Percentiles rank a stretch among this genome's conserved stretches.
Evolutionary conservation across 2,329 filamentous ascomycete species (phyloP).

Genomic region (Teratosphaeria pseudoeucalypti): DNA sequence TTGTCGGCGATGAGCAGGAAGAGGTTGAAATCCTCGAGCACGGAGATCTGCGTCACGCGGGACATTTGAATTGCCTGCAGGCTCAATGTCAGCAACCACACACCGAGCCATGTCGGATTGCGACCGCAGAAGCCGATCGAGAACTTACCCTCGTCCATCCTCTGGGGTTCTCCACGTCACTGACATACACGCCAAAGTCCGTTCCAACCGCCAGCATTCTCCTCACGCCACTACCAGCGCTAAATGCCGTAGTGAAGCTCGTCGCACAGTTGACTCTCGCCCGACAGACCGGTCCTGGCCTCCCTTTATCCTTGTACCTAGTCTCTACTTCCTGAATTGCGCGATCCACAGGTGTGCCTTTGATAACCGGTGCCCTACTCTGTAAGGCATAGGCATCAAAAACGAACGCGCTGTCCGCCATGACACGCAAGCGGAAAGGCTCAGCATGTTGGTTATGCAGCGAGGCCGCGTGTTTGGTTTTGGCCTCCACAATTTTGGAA

Average conservation of each 20-base stretch:
- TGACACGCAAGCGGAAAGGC: constrained; percentile 81
- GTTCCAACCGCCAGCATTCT: constrained; percentile 89
- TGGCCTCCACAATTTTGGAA: constrained; percentile 84
- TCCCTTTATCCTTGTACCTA: constrained; percentile 53
- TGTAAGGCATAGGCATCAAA: constrained; percentile 51
- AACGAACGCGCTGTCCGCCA: constrained; percentile 85
- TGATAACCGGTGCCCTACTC: constrained; percentile 62
- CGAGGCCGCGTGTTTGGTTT: constrained; percentile 82
- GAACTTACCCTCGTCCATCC: constrained; percentile 74
- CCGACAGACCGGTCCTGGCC: constrained; percentile 69
- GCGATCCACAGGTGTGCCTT: constrained; percentile 81
- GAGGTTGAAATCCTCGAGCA: constrained; percentile 90
- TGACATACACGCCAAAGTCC: constrained; percentile 85
- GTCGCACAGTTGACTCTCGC: constrained; percentile 88
- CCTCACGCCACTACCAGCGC: constrained; percentile 43
- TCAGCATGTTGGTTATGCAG: constrained; percentile 88
- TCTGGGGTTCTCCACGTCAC: constrained; percentile 77
- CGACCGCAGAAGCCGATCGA: not conserved
- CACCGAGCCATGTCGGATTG: not conserved
- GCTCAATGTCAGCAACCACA: not conserved
- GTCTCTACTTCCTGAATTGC: constrained; percentile 83
- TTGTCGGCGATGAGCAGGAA: constrained; percentile 88
- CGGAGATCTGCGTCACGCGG: constrained; percentile 82
- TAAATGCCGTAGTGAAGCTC: constrained; percentile 66
- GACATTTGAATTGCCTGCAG: constrained; percentile 62